Base-by-base conservation (phyloP, 2,329 filamentous ascomycete species). In the Pseudocercospora macadamiae region DNA sequence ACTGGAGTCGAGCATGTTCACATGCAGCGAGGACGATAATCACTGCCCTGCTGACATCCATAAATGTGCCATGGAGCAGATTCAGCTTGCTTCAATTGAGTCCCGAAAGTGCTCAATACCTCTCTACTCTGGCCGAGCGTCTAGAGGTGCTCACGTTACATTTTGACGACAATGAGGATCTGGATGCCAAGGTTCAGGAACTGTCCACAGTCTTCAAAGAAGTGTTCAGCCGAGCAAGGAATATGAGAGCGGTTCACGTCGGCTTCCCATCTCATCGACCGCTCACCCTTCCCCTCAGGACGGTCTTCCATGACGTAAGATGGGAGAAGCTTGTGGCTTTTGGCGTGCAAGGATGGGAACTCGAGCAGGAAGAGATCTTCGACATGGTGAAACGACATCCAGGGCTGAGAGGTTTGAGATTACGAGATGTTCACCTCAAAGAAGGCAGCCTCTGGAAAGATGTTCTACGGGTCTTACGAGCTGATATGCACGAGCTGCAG, bases 41-140 rank as follows among this genome's bases (percentile, higher is more conserved):
- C 6, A 73, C 79, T 18, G 85, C 86, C 2, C 74, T 88, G 2
- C 72, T 86, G 42, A 76, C 80, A 28, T 83, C 84, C 0, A 75
- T 78, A 57, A 85, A 84, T 30, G 65, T 66, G 3, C 79, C 81
- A 19, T 82, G 82, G 55, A 82, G 83, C 42, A 80, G 84, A 26
- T 88, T 89, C 66, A 83, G 83, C 8, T 83, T 82, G 4, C 85
- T 85, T 1, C 85, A 86, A 73, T 80, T 89, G 59, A 86, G 84
- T 64, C 83, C 85, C 0, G 80, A 83, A 61, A 83, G 83, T 60
- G 83, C 83, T 3, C 71, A 84, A 12, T 77, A 78, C 8, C 76
- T 87, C 10, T 74, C 79, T 2, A 76, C 77, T 2, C 73, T 87
- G 34, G 85, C 82, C 4, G 77, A 78, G 60, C 79, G 83, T n/a